A percentile compares a stretch with the other conserved stretches of the same genome.
phyloP scores from a whole-genome alignment of 306 rosid genomes.

The Gynostemma pentaphyllum region DNA sequence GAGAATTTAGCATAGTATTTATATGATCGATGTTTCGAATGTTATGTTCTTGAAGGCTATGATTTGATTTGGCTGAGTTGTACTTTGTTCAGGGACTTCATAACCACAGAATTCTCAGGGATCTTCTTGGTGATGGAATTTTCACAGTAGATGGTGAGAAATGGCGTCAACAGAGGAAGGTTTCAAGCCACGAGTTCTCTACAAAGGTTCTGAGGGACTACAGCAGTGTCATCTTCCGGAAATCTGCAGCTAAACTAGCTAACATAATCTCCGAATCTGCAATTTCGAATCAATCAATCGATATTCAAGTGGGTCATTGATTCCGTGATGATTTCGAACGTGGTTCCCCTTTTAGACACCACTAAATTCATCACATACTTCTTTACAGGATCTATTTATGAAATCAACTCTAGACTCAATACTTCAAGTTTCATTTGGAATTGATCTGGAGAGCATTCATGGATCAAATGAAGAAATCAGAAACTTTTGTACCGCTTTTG shows the following conservation, averaged over 20 bases:
- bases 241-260: conserved; percentile 14
- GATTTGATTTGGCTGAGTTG: conserved; percentile 7
- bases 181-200: conserved; percentile 24
- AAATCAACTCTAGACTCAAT: conserved; percentile 23
- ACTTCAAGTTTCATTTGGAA: conserved; percentile 13
- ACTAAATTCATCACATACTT: not conserved
- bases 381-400: conserved; percentile 19
- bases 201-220: conserved; percentile 19
- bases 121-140: conserved; percentile 85
- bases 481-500: conserved; percentile 17
- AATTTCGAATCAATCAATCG: not conserved
- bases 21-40: too few species aligned
- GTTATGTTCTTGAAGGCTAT: conserved; percentile 13
- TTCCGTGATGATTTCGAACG: not conserved
- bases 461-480: conserved; percentile 17
- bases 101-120: conserved; percentile 31
- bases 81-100: conserved; percentile 12
- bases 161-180: conserved; percentile 24
- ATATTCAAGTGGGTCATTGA: conserved; percentile 17
- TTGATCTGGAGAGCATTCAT: conserved; percentile 14
- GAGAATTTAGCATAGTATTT: not conserved
- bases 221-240: conserved; percentile 18
- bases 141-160: conserved; percentile 32
- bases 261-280: conserved; percentile 20
- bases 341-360: not conserved